phyloP scores from a whole-genome alignment of 306 rosid species.

The Casuarina equisetifolia region DNA sequence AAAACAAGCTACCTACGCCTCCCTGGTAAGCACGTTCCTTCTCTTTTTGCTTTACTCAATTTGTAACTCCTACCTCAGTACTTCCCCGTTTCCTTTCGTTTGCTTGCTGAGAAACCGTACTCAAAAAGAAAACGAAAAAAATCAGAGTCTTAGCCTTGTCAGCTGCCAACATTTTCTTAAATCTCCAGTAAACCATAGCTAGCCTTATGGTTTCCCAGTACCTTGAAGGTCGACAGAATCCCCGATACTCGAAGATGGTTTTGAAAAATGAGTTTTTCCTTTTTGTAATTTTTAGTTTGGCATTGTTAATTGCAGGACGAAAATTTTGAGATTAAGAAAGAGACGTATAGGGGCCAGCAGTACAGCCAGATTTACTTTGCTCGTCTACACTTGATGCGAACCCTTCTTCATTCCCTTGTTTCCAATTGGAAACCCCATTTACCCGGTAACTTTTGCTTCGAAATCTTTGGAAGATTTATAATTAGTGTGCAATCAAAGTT shows the following conservation, averaged over 20 bases:
- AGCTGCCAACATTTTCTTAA: not conserved
- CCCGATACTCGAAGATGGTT: not conserved
- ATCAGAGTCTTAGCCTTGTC: not conserved
- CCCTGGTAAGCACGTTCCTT: constrained; percentile 38
- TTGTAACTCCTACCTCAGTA: not conserved
- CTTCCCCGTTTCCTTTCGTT: constrained; percentile 4
- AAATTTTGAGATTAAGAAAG: constrained; percentile 59
- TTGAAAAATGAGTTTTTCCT: not conserved
- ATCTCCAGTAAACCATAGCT: not conserved
- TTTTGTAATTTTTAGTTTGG: not conserved
- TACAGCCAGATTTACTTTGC: constrained; percentile 87
- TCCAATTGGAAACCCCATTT: constrained; percentile 70
- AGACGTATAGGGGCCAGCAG: constrained; percentile 73
- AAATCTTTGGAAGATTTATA: not conserved
- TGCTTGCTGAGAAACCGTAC: constrained; percentile 19
- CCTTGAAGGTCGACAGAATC: too few species aligned
- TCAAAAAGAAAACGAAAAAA: not conserved
- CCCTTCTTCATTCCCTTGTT: constrained; percentile 66
- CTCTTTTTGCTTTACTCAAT: not conserved
- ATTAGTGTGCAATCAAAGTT: not conserved
- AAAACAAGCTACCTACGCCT: constrained; percentile 47
- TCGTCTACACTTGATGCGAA: constrained; percentile 84
- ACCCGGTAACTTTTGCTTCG: constrained; percentile 47
- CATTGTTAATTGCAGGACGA: constrained; percentile 52
- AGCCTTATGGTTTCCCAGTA: not conserved